phyloP scores from a whole-genome alignment of 2,329 filamentous ascomycete species.

The Neopestalotiopsis clavispora region DNA sequence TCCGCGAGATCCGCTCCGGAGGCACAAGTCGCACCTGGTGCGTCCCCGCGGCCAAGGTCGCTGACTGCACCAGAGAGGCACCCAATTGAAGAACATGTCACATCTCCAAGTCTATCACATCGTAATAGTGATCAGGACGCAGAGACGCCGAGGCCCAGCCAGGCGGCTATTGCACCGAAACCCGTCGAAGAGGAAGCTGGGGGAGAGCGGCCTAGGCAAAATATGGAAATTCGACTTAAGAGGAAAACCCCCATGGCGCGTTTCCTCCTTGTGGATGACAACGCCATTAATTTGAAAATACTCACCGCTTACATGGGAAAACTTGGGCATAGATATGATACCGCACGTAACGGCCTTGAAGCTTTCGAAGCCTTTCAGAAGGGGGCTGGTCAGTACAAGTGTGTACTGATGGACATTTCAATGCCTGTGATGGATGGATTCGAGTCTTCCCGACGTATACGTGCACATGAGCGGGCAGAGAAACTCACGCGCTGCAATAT shows the following conservation, averaged over 20 bases:
- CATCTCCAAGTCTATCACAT: not conserved
- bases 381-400: slow-evolving; percentile 14
- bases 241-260: too few species aligned
- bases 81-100: not conserved
- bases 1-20: not conserved
- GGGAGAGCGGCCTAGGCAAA: not conserved
- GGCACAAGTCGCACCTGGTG: not conserved
- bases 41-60: not conserved
- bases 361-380: slow-evolving; percentile 40
- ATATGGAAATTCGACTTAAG: too few species aligned
- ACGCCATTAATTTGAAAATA: slow-evolving; percentile 43
- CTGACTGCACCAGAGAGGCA: not conserved
- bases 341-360: slow-evolving; percentile 42
- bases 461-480: slow-evolving; percentile 43
- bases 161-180: not conserved
- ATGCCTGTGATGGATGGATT: slow-evolving; percentile 53
- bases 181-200: not conserved
- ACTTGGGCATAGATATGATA: slow-evolving; percentile 35
- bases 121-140: not conserved
- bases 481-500: slow-evolving; percentile 43
- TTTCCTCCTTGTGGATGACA: slow-evolving; percentile 47
- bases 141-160: not conserved
- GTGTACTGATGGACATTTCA: slow-evolving; percentile 35
- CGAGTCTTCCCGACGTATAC: slow-evolving; percentile 44
- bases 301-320: slow-evolving; percentile 36